Conservation (phyloP, 139 green algal genomes). For the Edaphochlamys debaryana region DNA sequence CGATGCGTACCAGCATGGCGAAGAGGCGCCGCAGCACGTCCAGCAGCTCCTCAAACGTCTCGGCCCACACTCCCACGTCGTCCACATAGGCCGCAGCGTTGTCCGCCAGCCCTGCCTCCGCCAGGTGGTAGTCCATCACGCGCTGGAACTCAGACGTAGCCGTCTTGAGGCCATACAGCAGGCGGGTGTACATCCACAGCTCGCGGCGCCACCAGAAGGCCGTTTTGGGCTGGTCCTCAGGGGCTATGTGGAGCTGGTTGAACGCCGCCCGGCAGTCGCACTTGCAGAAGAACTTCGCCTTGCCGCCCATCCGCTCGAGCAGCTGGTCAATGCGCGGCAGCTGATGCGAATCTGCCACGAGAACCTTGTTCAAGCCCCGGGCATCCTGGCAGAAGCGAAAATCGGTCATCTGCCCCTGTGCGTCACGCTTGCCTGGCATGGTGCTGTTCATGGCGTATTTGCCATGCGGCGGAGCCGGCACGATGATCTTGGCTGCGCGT, state of each 20-base stretch:
- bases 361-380: constrained; percentile 30
- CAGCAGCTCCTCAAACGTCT: too few species aligned
- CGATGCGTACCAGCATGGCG: not conserved
- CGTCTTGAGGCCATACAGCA: too few species aligned
- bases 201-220: constrained; percentile 28
- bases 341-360: constrained; percentile 27
- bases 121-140: too few species aligned
- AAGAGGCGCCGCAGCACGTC: too few species aligned
- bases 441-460: not conserved
- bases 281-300: constrained; percentile 28
- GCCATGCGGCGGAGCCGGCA: too few species aligned
- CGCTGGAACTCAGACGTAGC: too few species aligned
- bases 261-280: constrained; percentile 46
- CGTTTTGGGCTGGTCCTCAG: not conserved
- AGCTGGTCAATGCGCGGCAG: not conserved
- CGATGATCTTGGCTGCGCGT: not conserved
- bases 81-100: too few species aligned
- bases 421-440: not conserved
- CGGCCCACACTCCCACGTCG: too few species aligned
- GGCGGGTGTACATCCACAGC: constrained; percentile 30
- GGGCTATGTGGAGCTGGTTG: constrained; percentile 35
- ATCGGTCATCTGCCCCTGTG: constrained; percentile 10
- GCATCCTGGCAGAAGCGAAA: constrained; percentile 41
- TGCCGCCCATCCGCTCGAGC: not conserved
- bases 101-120: too few species aligned